phyloP scores from a whole-genome alignment of 345 rosid species.

The Durio zibethinus region DNA sequence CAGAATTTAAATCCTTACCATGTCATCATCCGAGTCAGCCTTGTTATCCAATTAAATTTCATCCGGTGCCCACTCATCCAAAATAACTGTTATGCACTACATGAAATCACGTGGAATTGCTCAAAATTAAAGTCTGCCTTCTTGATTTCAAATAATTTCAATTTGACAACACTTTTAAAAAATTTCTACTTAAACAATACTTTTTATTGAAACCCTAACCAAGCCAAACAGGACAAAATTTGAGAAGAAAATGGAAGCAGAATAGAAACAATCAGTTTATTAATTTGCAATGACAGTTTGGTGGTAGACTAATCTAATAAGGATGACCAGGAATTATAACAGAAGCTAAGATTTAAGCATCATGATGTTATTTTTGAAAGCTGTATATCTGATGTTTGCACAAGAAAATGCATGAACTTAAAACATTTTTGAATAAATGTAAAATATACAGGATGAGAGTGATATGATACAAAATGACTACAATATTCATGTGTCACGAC shows the following conservation, averaged over 20 bases:
- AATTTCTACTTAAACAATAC: neutral
- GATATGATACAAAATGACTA: neutral
- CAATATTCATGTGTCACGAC: neutral
- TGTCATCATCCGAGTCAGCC: too few relatives aligned
- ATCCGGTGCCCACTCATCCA: too few relatives aligned
- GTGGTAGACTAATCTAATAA: neutral
- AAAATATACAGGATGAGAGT: neutral
- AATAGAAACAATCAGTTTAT: neutral
- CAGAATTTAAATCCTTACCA: too few relatives aligned
- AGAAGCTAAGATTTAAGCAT: neutral
- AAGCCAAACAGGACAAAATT: slow-evolving; percentile 1
- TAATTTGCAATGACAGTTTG: neutral
- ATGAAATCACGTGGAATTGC: too few relatives aligned
- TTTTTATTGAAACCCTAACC: neutral
- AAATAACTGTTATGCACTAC: too few relatives aligned
- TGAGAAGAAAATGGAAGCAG: neutral
- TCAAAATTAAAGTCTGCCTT: too few relatives aligned
- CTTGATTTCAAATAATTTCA: slow-evolving; percentile 3
- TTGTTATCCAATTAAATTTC: too few relatives aligned
- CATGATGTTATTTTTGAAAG: neutral
- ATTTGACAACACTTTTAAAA: neutral
- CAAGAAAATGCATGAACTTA: neutral
- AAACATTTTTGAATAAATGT: neutral
- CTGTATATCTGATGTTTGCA: neutral
- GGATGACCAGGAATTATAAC: neutral